Evolutionary conservation across 2,329 filamentous ascomycete genomes (phyloP), one percentile per base, ranked within the genome.

Genomic region (Daldinia eschscholtzii): DNA sequence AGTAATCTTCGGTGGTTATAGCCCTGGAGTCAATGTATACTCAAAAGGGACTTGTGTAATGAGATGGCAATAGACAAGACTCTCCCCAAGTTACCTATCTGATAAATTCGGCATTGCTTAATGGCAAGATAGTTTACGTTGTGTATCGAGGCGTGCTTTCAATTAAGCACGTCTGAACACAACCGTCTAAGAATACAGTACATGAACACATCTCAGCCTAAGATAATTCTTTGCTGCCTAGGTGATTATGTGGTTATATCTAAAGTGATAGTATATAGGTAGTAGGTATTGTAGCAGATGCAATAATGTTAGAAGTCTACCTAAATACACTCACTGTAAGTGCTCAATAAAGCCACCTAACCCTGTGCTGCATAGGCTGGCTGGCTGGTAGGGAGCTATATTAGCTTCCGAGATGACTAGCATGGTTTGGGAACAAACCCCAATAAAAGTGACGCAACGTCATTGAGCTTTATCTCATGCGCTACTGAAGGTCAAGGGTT

Each of bases 321-420:
- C 20, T 23, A 23, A 23, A 1, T 23, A 23, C 20, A 23, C 2
- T 1, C 20, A 23, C 20, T 23, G 2, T 23, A 23, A 23, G 20
- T 23, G 20, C 20, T 23, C 20, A 23, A 23, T 23, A 39, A 15
- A 39, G 35, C 23, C 15, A 48, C 10, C 44, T 28, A 28, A 15
- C 7, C 18, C 6, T 33, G 6, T n/a, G 46, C 20, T 23, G 20
- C 20, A 23, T 23, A 23, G 20, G 20, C 20, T 23, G 20, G 20
- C 20, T 23, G 20, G 20, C 33, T 20, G 52, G 15, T 41, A 23
- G 35, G 35, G 55, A 70, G 23, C 61, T 61, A 65, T 63, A 57
- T 61, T 70, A 70, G 65, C 44, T 68, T 65, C 68, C 62, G 68
- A 50, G 58, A n/a, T 39, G 33, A 48, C 65, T 68, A 68, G 37